Evolutionary conservation across 2,329 filamentous ascomycete species (phyloP), one percentile per base, ranked within the genome.

Genomic region (Claviceps sorghi): DNA sequence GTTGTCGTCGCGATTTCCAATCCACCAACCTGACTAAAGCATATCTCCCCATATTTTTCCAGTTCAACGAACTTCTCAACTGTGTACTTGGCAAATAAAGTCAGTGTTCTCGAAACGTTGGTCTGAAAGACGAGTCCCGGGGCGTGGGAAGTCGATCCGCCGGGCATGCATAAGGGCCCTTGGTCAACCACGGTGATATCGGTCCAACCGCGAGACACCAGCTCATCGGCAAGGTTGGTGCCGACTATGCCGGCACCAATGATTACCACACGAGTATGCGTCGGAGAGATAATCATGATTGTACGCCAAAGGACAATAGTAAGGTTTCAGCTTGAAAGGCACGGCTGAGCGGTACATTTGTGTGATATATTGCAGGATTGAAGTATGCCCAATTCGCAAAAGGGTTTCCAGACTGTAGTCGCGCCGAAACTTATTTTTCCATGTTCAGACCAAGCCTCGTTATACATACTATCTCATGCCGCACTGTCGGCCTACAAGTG

Each of bases 231-330:
- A 48, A 83, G 65, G 54, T 83, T 83, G 53, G 74, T 72, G 47
- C 80, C 80, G 53, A 83, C 80, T 53, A 83, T 82, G 48, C 80
- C 80, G 49, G 80, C 80, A 40, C 80, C 80, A 54, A 80, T 78
- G 55, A 81, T 78, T 54, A 80, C 74, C 55, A 81, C 74, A 58
- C 71, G 66, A 58, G 70, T 65, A 61, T 49, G 32, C 15, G 62
- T 58, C 42, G 60, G 56, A 43, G 61, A 58, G 67, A 71, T 71
- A 19, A 36, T 52, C 51, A 51, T 53, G 34, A 29, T 49, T 29
- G 4, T 10, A n/a, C 13, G 8, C 13, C 3, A 36, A 17, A 4
- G 13, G 13, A 15, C 26, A 26, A 26, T 5, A 5, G 26, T 26
- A 3, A 5, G 3, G 26, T 26, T 5, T 26, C 26, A 26, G 5